phyloP scores from a whole-genome alignment of 805 yeast genomes.

The Kodamaea sagamina region DNA sequence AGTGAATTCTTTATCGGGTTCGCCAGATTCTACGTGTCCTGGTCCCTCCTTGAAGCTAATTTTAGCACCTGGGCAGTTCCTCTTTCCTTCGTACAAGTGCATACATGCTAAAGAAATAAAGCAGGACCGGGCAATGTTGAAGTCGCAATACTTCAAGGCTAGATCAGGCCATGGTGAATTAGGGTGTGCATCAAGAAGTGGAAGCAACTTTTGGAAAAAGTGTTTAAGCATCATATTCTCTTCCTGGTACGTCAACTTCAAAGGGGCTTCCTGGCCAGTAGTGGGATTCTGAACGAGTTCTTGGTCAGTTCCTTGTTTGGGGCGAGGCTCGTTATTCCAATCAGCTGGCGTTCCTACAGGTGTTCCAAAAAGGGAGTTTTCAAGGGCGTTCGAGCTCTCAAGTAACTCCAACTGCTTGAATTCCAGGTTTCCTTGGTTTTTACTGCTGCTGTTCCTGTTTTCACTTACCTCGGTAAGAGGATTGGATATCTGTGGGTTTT shows the following conservation, averaged over 20 bases:
- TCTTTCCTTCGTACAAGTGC: slow-evolving; percentile 53
- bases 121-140: slow-evolving; percentile 58
- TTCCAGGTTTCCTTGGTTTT: slow-evolving; percentile 9
- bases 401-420: not conserved
- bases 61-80: slow-evolving; percentile 14
- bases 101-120: slow-evolving; percentile 58
- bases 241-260: slow-evolving; percentile 40
- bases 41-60: not conserved
- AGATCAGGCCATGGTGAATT: slow-evolving; percentile 63
- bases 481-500: slow-evolving; percentile 5
- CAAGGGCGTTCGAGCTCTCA: not conserved
- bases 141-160: slow-evolving; percentile 57
- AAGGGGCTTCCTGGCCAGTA: not conserved
- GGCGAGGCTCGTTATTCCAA: not conserved
- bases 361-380: not conserved
- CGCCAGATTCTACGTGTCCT: not conserved
- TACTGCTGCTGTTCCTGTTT: not conserved
- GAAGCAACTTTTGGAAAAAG: slow-evolving; percentile 54
- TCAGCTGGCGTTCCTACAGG: slow-evolving; percentile 3
- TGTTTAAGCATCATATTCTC: slow-evolving; percentile 58
- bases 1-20: not conserved
- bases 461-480: not conserved
- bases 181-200: slow-evolving; percentile 59
- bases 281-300: too few relatives aligned
- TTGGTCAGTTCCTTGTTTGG: too few relatives aligned